Evolutionary conservation across 192 early-diverging fungal genomes (phyloP).

Genomic region (Umbelopsis ramanniana): DNA sequence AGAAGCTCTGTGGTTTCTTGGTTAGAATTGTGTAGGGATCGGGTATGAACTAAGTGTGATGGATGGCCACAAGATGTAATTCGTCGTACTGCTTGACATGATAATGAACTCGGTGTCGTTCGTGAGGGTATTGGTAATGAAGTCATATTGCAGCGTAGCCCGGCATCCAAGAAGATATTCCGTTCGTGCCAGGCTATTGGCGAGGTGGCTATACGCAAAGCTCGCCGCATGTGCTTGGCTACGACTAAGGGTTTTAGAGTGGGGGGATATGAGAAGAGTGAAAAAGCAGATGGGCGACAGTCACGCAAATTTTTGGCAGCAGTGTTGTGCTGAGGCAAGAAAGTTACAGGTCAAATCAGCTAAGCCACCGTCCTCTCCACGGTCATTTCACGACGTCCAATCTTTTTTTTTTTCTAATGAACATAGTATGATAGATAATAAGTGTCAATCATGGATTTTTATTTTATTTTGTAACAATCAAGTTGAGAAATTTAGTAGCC

Average conservation of each 20-base stretch:
- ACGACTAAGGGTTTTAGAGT: background rate
- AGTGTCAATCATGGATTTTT: background rate
- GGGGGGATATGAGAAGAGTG: too few relatives aligned
- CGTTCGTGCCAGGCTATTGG: constrained; percentile 12
- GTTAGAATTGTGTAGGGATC: background rate
- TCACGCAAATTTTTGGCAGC: too few relatives aligned
- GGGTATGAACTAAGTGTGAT: background rate
- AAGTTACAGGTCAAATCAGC: background rate
- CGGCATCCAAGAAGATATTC: background rate
- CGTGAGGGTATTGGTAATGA: background rate
- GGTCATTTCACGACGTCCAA: background rate
- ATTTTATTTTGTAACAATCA: constrained; percentile 22
- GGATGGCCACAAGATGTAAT: background rate
- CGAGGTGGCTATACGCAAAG: constrained; percentile 22
- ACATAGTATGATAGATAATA: background rate
- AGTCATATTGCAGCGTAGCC: constrained; percentile 1
- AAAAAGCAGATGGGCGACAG: too few relatives aligned
- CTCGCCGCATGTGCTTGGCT: constrained; percentile 24
- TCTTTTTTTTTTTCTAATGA: background rate
- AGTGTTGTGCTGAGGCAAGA: background rate
- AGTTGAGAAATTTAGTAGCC: constrained; percentile 55
- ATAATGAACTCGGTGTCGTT: background rate
- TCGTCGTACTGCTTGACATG: background rate
- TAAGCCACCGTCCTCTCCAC: constrained; percentile 1
- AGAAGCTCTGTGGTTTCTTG: background rate